Evolutionary conservation across 1,284 basidiomycete genomes (phyloP).

Genomic region (Coniferiporia sulphurascens): DNA sequence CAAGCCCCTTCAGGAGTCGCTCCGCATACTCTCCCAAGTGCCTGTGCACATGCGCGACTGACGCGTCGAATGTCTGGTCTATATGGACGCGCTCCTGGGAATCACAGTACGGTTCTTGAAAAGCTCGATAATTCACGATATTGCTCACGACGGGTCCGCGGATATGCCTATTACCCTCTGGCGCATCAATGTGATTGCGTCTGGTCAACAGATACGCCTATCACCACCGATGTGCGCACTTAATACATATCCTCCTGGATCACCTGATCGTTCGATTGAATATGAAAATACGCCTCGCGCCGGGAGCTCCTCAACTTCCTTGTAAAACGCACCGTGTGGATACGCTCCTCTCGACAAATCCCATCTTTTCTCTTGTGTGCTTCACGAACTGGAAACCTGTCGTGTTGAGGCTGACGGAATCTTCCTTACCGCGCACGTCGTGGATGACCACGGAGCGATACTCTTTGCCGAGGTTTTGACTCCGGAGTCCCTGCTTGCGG

Average conservation of each 20-base stretch:
- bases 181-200: not conserved
- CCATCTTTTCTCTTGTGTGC: conserved; percentile 9
- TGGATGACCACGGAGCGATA: too few relatives aligned
- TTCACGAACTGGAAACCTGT: conserved; percentile 20
- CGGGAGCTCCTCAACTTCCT: conserved; percentile 24
- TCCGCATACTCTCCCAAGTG: conserved; percentile 47
- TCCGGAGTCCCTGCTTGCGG: too few relatives aligned
- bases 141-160: not conserved
- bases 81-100: conserved; percentile 41
- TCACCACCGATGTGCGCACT: conserved; percentile 19
- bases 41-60: conserved; percentile 46
- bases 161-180: not conserved
- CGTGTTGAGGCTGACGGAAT: conserved; percentile 21
- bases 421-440: too few relatives aligned
- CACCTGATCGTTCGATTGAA: conserved; percentile 23
- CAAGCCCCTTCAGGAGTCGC: conserved; percentile 43
- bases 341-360: conserved; percentile 22
- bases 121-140: not conserved
- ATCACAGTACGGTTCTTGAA: not conserved
- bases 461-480: too few relatives aligned
- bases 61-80: conserved; percentile 51
- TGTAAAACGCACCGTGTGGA: conserved; percentile 25
- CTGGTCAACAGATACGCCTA: conserved; percentile 10
- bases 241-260: not conserved
- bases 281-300: conserved; percentile 26